Percentiles rank a stretch among this genome's conserved stretches.
Evolutionary conservation across 78 protist species (phyloP).

Genomic region (Cavenderia fasciculata): DNA sequence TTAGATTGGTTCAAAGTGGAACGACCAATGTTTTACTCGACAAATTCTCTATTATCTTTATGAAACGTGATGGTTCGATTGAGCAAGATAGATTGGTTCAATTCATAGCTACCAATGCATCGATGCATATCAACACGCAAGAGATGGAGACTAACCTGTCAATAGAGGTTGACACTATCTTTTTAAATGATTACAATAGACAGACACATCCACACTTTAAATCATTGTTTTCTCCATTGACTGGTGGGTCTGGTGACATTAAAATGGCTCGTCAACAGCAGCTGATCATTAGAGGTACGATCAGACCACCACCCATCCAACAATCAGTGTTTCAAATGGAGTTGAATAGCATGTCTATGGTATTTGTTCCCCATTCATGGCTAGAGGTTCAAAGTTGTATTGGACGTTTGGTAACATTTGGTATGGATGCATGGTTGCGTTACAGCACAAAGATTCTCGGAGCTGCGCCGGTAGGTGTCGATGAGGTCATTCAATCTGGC

Average conservation of each 20-base stretch:
- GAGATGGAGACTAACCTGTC: constrained; percentile 36
- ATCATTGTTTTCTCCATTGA: constrained; percentile 1
- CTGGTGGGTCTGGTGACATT: neutral
- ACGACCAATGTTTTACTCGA: constrained; percentile 3
- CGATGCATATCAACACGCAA: constrained; percentile 9
- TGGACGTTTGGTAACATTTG: neutral
- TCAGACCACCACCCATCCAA: constrained; percentile 75
- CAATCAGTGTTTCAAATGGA: constrained; percentile 42
- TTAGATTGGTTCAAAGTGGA: neutral
- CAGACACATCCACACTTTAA: constrained; percentile 37
- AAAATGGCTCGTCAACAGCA: neutral
- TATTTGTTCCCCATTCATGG: constrained; percentile 71
- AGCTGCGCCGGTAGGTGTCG: constrained; percentile 42
- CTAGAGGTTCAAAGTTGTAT: constrained; percentile 32
- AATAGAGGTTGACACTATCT: neutral
- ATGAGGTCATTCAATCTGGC: constrained; percentile 64
- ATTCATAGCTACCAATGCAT: constrained; percentile 12
- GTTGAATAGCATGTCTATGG: constrained; percentile 14
- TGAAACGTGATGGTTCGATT: constrained; percentile 51
- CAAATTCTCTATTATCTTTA: constrained; percentile 50
- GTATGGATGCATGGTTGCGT: constrained; percentile 48
- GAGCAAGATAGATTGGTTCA: constrained; percentile 35
- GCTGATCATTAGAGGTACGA: constrained; percentile 27
- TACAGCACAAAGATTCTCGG: constrained; percentile 38
- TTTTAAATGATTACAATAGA: constrained; percentile 33